Base-by-base conservation (phyloP, 768 basidiomycete genomes). In the Russula ochroleuca region DNA sequence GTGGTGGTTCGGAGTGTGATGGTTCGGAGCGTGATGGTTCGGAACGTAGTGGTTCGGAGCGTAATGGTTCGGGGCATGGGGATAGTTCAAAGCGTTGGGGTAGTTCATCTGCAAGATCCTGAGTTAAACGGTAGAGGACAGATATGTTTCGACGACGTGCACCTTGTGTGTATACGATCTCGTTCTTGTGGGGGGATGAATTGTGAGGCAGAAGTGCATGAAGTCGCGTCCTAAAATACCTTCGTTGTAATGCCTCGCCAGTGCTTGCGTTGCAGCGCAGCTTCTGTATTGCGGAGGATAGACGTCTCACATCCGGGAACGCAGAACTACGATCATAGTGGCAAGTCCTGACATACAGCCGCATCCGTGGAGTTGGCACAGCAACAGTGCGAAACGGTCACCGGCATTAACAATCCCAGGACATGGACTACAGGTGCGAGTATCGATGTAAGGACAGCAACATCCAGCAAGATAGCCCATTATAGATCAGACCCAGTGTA, bases 361-460 rank as follows among this genome's bases (percentile, higher is more conserved):
- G 43, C 49, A 19, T 56, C 63, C 63, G 3, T 21, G 63, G 63
- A 56, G 41, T 41, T 43, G 63, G 63, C 49, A 41, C 31, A 50
- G 48, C 37, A 51, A 23, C 54, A 48, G 38, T 17, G 6, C 33
- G 9, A 21, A 37, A 43, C 64, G 55, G 23, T 28, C 23, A 11
- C 47, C 54, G 50, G 33, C 25, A 21, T 31, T 57, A 28, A 47
- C 3, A 56, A 37, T 31, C 59, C 52, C 31, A 60, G 55, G 52
- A 64, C 17, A 48, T n/a, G 25, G 23, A 23, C 17, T 33, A 41
- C 33, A 40, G 25, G 21, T 13, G 23, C 41, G 25, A 31, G 45
- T 8, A 50, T n/a, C 23, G 23, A 33, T 1, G 38, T 6, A 45
- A 40, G 28, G 8, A 47, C 47, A 38, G 33, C 9, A 11, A 4